Percentiles rank a stretch among this genome's conserved stretches.
Conservation (phyloP, 768 basidiomycete genomes). For the Russula earlei region DNA sequence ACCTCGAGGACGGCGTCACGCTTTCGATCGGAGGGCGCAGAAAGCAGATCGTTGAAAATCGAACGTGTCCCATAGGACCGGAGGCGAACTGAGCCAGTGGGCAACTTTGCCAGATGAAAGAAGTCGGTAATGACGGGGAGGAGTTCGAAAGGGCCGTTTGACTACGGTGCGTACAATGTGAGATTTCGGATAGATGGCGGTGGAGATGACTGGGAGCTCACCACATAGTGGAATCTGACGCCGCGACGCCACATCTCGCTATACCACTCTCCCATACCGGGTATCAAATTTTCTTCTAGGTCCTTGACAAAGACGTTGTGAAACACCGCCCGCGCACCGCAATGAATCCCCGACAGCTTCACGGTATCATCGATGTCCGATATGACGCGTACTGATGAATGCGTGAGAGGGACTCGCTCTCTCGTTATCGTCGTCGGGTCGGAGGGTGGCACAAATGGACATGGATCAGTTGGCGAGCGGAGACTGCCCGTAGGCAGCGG, state of each 20-base stretch:
- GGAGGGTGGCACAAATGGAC: neutral
- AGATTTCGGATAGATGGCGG: neutral
- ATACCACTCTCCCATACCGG: conserved; percentile 80
- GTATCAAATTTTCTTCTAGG: conserved; percentile 65
- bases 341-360: conserved; percentile 67
- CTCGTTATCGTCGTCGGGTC: conserved; percentile 19
- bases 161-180: conserved; percentile 34
- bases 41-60: conserved; percentile 73
- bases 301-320: conserved; percentile 89
- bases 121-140: conserved; percentile 42
- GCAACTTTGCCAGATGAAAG: conserved; percentile 6
- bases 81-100: conserved; percentile 62
- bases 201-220: conserved; percentile 32
- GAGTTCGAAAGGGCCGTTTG: conserved; percentile 82
- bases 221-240: conserved; percentile 82
- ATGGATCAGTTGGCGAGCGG: conserved; percentile 4
- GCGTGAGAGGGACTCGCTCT: conserved; percentile 37
- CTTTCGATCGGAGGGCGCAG: conserved; percentile 77
- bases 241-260: conserved; percentile 56
- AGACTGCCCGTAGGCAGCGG: conserved; percentile 22
- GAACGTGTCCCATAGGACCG: conserved; percentile 81
- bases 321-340: conserved; percentile 76
- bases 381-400: conserved; percentile 65
- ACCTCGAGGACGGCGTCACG: conserved; percentile 71
- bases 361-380: conserved; percentile 95